These are phyloP conservation scores for Leptosphaerulina australis DNA, from an alignment of 2,329 filamentous ascomycete species.

Conservation along the genomic window DNA sequence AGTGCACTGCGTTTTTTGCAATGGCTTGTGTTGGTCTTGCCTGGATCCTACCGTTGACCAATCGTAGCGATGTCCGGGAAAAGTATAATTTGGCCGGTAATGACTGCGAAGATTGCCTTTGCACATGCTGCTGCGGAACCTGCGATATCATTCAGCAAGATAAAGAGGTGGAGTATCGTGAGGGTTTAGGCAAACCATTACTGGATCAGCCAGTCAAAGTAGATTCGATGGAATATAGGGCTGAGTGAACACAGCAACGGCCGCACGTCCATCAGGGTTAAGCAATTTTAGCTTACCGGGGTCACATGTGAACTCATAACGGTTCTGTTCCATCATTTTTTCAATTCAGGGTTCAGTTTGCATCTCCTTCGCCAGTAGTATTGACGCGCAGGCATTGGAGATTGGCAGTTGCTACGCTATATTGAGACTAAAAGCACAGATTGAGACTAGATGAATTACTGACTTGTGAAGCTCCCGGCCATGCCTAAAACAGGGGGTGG, in stretches of 20 bases:
- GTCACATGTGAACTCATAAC: too few species aligned
- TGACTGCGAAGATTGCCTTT: constrained; percentile 43
- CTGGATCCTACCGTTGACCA: constrained; percentile 43
- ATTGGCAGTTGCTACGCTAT: too few species aligned
- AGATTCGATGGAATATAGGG: constrained; percentile 32
- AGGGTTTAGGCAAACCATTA: constrained; percentile 22
- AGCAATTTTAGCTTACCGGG: too few species aligned
- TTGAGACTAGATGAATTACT: too few species aligned
- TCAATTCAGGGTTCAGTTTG: too few species aligned
- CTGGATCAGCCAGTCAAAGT: constrained; percentile 30
- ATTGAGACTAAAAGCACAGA: too few species aligned
- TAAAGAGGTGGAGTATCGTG: constrained; percentile 38
- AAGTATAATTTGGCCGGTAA: constrained; percentile 43
- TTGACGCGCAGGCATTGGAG: too few species aligned
- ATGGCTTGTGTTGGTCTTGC: constrained; percentile 33
- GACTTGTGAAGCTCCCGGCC: too few species aligned
- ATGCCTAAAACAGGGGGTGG: too few species aligned
- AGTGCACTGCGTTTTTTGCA: constrained; percentile 38
- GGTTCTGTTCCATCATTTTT: too few species aligned
- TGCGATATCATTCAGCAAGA: constrained; percentile 46
- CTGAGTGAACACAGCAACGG: constrained; percentile 27
- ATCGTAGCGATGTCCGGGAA: constrained; percentile 40
- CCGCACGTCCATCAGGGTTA: background rate
- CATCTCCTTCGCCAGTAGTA: too few species aligned
- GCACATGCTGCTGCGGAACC: constrained; percentile 43